Evolutionary conservation across 768 basidiomycete genomes (phyloP).

Genomic region (Kwoniella newhampshirensis): DNA sequence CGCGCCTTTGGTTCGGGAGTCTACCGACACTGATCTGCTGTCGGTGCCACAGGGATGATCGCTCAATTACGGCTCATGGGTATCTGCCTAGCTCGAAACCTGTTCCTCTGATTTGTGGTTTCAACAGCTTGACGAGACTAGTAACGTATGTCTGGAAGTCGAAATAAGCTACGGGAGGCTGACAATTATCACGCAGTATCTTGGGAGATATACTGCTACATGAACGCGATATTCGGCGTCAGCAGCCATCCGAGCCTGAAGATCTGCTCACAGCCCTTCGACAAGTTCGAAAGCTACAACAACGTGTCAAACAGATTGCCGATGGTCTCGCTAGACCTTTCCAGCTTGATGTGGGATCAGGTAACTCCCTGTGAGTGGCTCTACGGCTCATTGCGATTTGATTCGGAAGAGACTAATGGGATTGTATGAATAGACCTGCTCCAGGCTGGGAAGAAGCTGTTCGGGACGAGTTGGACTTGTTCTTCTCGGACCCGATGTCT

Average conservation of each 20-base stretch:
- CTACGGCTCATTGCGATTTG: too few species aligned
- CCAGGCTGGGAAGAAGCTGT: conserved; percentile 38
- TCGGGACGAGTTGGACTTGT: conserved; percentile 32
- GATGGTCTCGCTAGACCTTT: conserved; percentile 28
- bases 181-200: conserved; percentile 11
- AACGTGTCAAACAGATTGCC: conserved; percentile 21
- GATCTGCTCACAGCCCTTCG: conserved; percentile 16
- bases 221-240: conserved; percentile 28
- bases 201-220: conserved; percentile 32
- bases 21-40: not conserved
- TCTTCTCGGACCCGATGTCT: conserved; percentile 33
- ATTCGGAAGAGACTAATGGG: too few species aligned
- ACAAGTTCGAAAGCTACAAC: conserved; percentile 24
- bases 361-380: conserved; percentile 19
- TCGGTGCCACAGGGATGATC: conserved; percentile 21
- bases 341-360: conserved; percentile 20
- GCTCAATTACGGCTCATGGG: conserved; percentile 25
- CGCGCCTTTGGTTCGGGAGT: not conserved
- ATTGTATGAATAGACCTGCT: conserved; percentile 24
- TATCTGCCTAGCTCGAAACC: conserved; percentile 22
- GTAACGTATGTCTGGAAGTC: conserved; percentile 16
- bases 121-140: conserved; percentile 30
- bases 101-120: conserved; percentile 27
- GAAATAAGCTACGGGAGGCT: not conserved
- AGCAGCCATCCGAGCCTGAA: conserved; percentile 30